A percentile compares a stretch with the other conserved stretches of the same genome.
phyloP scores from a whole-genome alignment of 768 basidiomycete genomes.

The Flagelloscypha sp. region DNA sequence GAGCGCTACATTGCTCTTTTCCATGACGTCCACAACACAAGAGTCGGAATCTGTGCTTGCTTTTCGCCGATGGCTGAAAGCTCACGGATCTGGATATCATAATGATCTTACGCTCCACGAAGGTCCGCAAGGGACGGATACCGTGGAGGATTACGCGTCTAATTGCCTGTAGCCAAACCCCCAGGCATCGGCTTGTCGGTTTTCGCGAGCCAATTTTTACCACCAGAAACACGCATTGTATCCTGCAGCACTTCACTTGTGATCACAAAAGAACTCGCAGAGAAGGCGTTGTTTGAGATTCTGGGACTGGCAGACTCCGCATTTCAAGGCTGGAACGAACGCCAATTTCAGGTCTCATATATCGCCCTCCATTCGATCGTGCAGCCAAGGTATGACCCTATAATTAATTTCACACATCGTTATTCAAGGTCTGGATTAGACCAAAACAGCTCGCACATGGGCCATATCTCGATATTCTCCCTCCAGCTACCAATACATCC shows the following conservation, averaged over 20 bases:
- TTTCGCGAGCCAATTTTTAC: constrained; percentile 39
- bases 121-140: too few species aligned
- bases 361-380: constrained; percentile 56
- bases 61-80: too few species aligned
- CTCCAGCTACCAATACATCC: constrained; percentile 51
- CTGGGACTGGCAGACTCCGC: constrained; percentile 20
- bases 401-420: too few species aligned
- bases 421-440: too few species aligned
- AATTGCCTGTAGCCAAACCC: neutral
- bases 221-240: constrained; percentile 46
- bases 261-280: constrained; percentile 47
- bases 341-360: constrained; percentile 65
- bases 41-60: too few species aligned
- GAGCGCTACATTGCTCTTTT: too few species aligned
- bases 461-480: constrained; percentile 65
- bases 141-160: neutral
- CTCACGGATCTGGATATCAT: too few species aligned
- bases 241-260: constrained; percentile 61
- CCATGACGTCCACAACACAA: too few species aligned
- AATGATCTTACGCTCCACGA: too few species aligned
- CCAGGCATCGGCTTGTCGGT: constrained; percentile 45
- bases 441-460: constrained; percentile 30
- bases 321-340: constrained; percentile 42
- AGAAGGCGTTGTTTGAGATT: constrained; percentile 32
- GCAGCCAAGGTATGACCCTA: constrained; percentile 27